Evolutionary conservation across 1,284 basidiomycete species (phyloP), one percentile per base, ranked within the genome.

Genomic region (Cryptococcus sp.): DNA sequence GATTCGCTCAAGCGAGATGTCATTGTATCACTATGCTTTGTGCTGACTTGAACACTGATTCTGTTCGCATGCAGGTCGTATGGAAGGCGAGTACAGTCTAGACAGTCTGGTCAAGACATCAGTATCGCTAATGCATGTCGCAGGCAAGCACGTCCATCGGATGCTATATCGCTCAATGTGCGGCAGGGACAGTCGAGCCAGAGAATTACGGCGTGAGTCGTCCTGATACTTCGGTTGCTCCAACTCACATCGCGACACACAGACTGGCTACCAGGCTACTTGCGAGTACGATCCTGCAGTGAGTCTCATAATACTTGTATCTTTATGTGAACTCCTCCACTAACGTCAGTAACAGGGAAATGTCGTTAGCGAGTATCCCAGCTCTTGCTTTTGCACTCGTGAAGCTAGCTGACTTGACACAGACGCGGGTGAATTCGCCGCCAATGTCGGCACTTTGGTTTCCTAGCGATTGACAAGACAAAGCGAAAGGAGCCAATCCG

Each of bases 11-110:
- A 34, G 13, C 3, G 29, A 4, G 3, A 34, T 34, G 13, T 34
- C 29, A 13, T 34, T 7, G 29, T 34, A 34, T 29, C n/a, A 29
- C 26, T 5, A 4, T 4, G 26, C 10, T 34, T 34, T 2, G 29
- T 34, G 8, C 29, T 34, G 13, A 34, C 29, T 34, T 34, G 29
- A 10, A 7, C 2, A 10, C 13, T 10, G 29, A 7, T 34, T 34
- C 2, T 34, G 8, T 10, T 34, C 8, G 13, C 29, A 34, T 10
- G 8, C 69, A 70, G 47, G 61, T 62, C 0, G 63, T 70, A 1
- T 70, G 69, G 69, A 69, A 69, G 57, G 60, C 61, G 20, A 41
- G 61, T 47, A 20, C 37, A 51, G n/a, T n/a, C n/a, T n/a, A n/a
- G n/a, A 17, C 49, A n/a, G 11, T 23, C 13, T 46, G 17, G 16